Evolutionary conservation across 495 filamentous ascomycete species (phyloP).

Genomic region (Penicillium paradoxum): DNA sequence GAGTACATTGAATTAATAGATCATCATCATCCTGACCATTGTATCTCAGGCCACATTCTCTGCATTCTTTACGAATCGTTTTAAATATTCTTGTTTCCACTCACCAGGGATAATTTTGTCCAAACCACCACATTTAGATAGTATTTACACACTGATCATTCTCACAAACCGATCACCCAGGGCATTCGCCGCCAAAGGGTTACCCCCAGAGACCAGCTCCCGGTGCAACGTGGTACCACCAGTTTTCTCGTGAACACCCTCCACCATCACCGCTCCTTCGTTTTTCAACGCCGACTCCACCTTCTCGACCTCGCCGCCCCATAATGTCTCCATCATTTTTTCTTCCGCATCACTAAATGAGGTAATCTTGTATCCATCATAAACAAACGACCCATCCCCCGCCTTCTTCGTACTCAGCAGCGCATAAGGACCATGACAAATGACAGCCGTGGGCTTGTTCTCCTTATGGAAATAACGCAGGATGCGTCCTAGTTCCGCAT

Average conservation of each 20-base stretch:
- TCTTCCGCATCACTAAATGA: conserved; percentile 32
- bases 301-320: conserved; percentile 30
- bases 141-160: conserved; percentile 28
- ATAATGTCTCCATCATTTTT: conserved; percentile 27
- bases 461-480: conserved; percentile 31
- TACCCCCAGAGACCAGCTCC: conserved; percentile 27
- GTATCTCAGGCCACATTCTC: no score
- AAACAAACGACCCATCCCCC: conserved; percentile 31
- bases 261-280: conserved; percentile 27
- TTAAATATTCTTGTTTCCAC: no score
- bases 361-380: conserved; percentile 30
- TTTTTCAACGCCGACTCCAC: conserved; percentile 23
- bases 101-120: no score
- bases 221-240: conserved; percentile 24
- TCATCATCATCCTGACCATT: no score
- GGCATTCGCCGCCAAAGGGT: conserved; percentile 28
- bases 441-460: conserved; percentile 33
- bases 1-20: no score
- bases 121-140: no score
- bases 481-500: conserved; percentile 36
- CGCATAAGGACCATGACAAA: conserved; percentile 43
- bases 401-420: conserved; percentile 32
- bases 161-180: conserved; percentile 28
- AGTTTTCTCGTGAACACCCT: conserved; percentile 21
- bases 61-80: no score